Evolutionary conservation across 192 early-diverging fungal genomes (phyloP).

Genomic region (Coemansia sp.): DNA sequence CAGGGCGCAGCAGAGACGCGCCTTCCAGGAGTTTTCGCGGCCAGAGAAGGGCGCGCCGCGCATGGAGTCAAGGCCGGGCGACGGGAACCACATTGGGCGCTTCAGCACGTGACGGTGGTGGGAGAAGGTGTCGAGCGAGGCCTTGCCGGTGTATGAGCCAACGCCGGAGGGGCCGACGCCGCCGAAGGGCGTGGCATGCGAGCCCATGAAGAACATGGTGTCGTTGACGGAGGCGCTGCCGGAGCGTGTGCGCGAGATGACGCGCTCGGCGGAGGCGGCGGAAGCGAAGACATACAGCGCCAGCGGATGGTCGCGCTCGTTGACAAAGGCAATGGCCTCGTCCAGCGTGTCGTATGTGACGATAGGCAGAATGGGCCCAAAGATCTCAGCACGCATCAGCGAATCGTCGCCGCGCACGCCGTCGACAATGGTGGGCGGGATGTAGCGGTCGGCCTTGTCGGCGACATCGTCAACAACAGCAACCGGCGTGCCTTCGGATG

Average conservation of each 20-base stretch:
- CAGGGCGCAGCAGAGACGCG: conserved; percentile 7
- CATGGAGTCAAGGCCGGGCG: conserved; percentile 35
- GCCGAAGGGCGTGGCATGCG: conserved; percentile 75
- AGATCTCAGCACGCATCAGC: conserved; percentile 84
- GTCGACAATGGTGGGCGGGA: conserved; percentile 82
- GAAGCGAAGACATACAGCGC: conserved; percentile 75
- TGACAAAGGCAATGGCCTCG: conserved; percentile 65
- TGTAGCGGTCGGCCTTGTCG: conserved; percentile 64
- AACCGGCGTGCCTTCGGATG: conserved; percentile 55
- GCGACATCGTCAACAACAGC: conserved; percentile 57
- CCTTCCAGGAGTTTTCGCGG: conserved; percentile 43
- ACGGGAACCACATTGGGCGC: conserved; percentile 40
- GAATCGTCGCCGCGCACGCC: conserved; percentile 62
- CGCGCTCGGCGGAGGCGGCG: conserved; percentile 55
- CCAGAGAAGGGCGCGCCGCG: conserved; percentile 40
- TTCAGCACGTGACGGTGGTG: conserved; percentile 67
- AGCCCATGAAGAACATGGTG: conserved; percentile 62
- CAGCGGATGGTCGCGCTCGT: conserved; percentile 71
- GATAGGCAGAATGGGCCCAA: conserved; percentile 90
- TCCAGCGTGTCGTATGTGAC: conserved; percentile 64
- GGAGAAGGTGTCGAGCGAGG: conserved; percentile 78
- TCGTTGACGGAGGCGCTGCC: conserved; percentile 84
- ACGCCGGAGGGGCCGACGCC: conserved; percentile 85
- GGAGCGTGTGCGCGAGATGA: conserved; percentile 69
- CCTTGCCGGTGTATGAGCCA: conserved; percentile 79